Percentiles rank a stretch among this genome's conserved stretches.
Conservation (phyloP, 768 basidiomycete genomes). For the Phanerodontia chrysosporium region DNA sequence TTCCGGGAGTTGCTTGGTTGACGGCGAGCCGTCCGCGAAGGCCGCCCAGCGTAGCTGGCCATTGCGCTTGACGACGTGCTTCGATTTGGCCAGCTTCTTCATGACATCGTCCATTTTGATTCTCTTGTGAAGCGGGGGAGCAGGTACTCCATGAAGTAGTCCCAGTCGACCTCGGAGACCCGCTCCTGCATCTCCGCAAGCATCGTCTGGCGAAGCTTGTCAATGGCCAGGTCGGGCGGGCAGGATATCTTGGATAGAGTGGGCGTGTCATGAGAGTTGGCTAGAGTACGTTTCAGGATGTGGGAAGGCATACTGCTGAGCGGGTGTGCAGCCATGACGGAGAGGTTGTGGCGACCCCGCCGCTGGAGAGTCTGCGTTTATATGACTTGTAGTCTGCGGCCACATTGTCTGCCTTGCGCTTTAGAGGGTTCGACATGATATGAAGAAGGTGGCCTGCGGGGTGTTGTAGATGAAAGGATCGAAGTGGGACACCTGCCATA, state of each 20-base stretch:
- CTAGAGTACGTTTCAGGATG: background rate
- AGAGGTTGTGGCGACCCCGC: no score
- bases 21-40: background rate
- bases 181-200: background rate
- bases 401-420: no score
- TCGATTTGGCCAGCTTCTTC: background rate
- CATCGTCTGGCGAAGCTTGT: background rate
- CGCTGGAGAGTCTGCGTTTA: no score
- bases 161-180: background rate
- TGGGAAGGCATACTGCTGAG: no score
- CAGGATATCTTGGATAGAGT: background rate
- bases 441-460: no score
- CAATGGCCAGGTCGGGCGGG: background rate
- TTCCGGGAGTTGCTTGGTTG: background rate
- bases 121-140: background rate
- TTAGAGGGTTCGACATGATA: no score
- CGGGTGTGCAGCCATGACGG: no score
- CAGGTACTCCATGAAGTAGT: background rate
- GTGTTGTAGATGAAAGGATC: no score
- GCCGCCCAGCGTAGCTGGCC: background rate
- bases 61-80: background rate
- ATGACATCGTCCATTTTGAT: background rate
- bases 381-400: no score
- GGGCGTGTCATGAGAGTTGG: background rate
- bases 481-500: no score